These are phyloP conservation scores for Penicillium olsonii DNA, from an alignment of 2,329 filamentous ascomycete species.

Conservation along the genomic window DNA sequence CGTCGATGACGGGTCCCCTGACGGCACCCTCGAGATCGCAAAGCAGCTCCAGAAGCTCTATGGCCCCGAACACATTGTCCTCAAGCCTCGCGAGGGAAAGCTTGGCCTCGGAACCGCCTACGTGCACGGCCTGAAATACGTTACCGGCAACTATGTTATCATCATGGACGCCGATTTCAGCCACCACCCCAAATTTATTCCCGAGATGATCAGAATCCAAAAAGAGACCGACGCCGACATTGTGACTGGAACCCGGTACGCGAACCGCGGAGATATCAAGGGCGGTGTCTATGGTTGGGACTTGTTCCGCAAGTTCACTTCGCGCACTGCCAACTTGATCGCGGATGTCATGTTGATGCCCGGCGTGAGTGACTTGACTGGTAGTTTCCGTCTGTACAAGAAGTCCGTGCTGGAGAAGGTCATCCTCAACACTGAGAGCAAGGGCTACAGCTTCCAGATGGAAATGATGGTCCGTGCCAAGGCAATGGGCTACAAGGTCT, in stretches of 20 bases:
- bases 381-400: constrained; percentile 94
- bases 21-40: constrained; percentile 89
- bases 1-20: constrained; percentile 95
- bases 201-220: constrained; percentile 85
- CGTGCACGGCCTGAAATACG: constrained; percentile 89
- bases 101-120: constrained; percentile 96
- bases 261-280: constrained; percentile 61
- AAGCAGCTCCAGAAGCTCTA: constrained; percentile 88
- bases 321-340: constrained; percentile 84
- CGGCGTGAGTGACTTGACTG: constrained; percentile 92
- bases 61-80: constrained; percentile 70
- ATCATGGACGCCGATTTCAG: constrained; percentile 99
- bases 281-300: constrained; percentile 97
- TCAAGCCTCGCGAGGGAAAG: constrained; percentile 89
- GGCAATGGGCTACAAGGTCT: constrained; percentile 90
- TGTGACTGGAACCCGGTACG: constrained; percentile 93
- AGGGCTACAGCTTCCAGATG: constrained; percentile 99
- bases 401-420: constrained; percentile 84
- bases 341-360: constrained; percentile 92
- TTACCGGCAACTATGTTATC: constrained; percentile 90
- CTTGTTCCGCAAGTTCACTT: constrained; percentile 74
- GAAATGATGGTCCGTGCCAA: constrained; percentile 98
- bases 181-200: constrained; percentile 99
- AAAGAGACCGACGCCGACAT: constrained; percentile 83
- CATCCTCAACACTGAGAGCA: constrained; percentile 86